Base-by-base conservation (phyloP, 2,329 filamentous ascomycete species). In the Dactylellina drechsleri region DNA sequence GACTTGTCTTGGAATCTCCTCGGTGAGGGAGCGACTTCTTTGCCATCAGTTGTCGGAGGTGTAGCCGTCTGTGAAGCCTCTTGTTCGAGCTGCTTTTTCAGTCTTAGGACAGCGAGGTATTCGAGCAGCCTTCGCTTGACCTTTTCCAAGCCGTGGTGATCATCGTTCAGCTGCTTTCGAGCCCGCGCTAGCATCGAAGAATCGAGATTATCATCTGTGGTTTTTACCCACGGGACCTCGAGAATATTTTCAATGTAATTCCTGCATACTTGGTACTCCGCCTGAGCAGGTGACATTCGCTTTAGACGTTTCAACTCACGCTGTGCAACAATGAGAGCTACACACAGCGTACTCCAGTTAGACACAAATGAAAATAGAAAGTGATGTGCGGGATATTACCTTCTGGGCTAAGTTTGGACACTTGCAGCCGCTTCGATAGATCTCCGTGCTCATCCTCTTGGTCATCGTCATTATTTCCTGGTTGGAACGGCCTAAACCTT, bases 51-150 rank as follows among this genome's bases (percentile, higher is more conserved):
- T 64, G 97, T 1, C 13, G 52, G 53, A 1, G 31, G 26, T 18
- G 61, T 43, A 8, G 54, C 18, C 6, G 20, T 41, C 56, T 57
- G 56, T 40, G 57, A 91, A 16, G 97, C 85, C 61, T 92, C 90
- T 62, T 91, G 87, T 77, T 98, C 97, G 76, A 94, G 89, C 20
- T 91, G 89, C 81, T 97, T 93, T 85, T 98, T 99, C 67, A 99
- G 86, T 78, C 95, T 91, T 61, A 99, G 85, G n/a, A 99, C 95
- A 1, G 95, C 96, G 50, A 99, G 86, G 80, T 99, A 99, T 82
- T 98, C 96, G 4, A 99, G 86, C 20, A 99, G 83, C 50, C 95
- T 87, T 86, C 97, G 97, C 87, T 99, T 99, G 80, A 99, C 94
- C 82, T 94, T 96, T 76, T 98, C 93, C 13, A 99, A 85, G 0